Base-by-base conservation (phyloP, 2,329 filamentous ascomycete species). In the Stagonosporopsis vannaccii region DNA sequence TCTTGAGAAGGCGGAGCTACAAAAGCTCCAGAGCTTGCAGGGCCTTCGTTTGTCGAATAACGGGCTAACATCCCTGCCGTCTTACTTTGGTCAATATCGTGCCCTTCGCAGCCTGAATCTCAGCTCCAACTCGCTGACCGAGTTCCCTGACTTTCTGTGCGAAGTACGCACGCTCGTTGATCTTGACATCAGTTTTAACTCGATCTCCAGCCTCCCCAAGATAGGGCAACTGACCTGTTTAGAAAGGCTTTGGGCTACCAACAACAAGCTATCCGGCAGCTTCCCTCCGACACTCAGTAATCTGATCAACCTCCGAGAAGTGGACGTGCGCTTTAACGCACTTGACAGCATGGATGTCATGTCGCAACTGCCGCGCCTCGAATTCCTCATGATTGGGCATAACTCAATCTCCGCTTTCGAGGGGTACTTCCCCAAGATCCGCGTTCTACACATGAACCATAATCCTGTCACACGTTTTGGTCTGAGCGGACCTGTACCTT, bases 31-130 rank as follows among this genome's bases (percentile, higher is more conserved):
- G 19, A 88, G 89, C 20, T 80, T 99, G 33, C 84, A 97, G 55
- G 97, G 94, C 75, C 84, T 99, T 67, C 97, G 95, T 70, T 81
- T 99, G 63, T 91, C 94, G 60, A 99, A 98, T 77, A 99, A 99
- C 75, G 89, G 91, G 57, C 80, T 99, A 19, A 90, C 87, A 28
- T 82, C 84, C 47, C 80, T 99, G 1, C 95, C 95, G 0, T 76
- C 84, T 1, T 95, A 94, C 67, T 97, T 99, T 75, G 89, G 87
- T 20, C 84, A 86, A 19, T 99, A 96, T 75, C 87, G 85, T 59
- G 84, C 87, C 5, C 81, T 99, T 59, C 85, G 95, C 60, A 94
- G 87, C 61, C 80, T 99, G 56, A 97, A 97, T 69, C 82, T 99
- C 44, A 97, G 94, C 1, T 99, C 95, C 1, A 99, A 99, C 75